These are phyloP conservation scores for Fraxinus pennsylvanica DNA, from an alignment of 257 asterid genomes.

Conservation along the genomic window DNA sequence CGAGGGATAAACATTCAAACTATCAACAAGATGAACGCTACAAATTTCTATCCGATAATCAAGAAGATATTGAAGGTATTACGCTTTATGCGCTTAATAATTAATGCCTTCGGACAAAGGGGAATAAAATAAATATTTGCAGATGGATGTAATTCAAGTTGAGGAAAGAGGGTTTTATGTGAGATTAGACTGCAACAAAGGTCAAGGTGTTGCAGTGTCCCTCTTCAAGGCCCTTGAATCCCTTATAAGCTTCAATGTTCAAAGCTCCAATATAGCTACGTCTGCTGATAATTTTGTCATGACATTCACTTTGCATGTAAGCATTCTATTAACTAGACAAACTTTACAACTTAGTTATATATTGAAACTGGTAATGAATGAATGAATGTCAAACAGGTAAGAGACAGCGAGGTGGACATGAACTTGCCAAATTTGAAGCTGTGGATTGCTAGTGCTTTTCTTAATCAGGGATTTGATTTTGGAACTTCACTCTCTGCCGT, in stretches of 20 bases:
- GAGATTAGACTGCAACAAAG: conserved; percentile 48
- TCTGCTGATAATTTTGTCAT: conserved; percentile 45
- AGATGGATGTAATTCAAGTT: conserved; percentile 67
- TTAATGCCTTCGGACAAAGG: background rate
- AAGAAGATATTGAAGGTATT: conserved; percentile 63
- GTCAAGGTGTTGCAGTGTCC: conserved; percentile 48
- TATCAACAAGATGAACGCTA: conserved; percentile 18
- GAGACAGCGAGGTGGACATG: conserved; percentile 47
- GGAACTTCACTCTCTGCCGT: conserved; percentile 27
- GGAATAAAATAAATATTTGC: background rate
- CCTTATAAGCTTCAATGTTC: conserved; percentile 45
- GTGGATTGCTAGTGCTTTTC: conserved; percentile 61
- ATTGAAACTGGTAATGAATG: background rate
- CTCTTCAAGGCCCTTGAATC: conserved; percentile 66
- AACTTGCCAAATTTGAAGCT: conserved; percentile 55
- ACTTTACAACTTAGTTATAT: background rate
- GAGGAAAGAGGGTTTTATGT: conserved; percentile 64
- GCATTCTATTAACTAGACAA: conserved; percentile 12
- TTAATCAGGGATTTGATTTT: conserved; percentile 70
- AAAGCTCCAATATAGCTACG: conserved; percentile 56
- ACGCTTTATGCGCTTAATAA: background rate
- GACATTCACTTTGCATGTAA: conserved; percentile 68
- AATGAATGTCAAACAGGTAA: conserved; percentile 40
- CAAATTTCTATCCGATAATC: conserved; percentile 31
- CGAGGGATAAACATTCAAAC: conserved; percentile 26